Percentiles rank a stretch among this genome's conserved stretches.
Conservation (phyloP, 306 rosid genomes). For the Castanea sativa region DNA sequence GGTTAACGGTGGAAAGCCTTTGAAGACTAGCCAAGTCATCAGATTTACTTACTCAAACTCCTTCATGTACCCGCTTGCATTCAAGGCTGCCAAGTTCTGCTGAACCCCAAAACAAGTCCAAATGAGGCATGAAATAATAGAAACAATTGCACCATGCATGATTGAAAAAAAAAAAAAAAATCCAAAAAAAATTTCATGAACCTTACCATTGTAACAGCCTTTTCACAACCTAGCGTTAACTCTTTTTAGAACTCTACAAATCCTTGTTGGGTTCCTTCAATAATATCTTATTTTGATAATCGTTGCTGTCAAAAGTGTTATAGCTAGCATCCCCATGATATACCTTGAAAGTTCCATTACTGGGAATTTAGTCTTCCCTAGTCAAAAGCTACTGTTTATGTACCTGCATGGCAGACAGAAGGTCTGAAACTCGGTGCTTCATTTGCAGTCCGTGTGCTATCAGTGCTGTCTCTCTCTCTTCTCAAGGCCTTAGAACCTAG, state of each 20-base stretch:
- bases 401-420: slow-evolving; percentile 13
- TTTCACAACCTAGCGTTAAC: background rate
- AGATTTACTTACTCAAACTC: slow-evolving; percentile 66
- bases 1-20: slow-evolving; percentile 59
- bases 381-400: slow-evolving; percentile 19
- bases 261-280: background rate
- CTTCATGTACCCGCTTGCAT: slow-evolving; percentile 54
- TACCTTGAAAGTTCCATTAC: background rate
- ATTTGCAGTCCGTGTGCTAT: background rate
- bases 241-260: background rate
- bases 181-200: background rate
- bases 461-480: slow-evolving; percentile 12
- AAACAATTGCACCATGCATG: background rate
- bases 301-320: background rate
- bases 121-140: background rate
- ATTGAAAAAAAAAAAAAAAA: background rate
- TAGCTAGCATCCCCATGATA: background rate
- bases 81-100: slow-evolving; percentile 62
- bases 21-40: slow-evolving; percentile 40
- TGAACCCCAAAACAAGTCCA: slow-evolving; percentile 13
- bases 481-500: background rate
- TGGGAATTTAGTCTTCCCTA: background rate
- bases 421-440: background rate
- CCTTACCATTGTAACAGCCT: background rate
- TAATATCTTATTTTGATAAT: background rate